Conservation (phyloP, 2,329 filamentous ascomycete species). For the Xylariaceae sp. region DNA sequence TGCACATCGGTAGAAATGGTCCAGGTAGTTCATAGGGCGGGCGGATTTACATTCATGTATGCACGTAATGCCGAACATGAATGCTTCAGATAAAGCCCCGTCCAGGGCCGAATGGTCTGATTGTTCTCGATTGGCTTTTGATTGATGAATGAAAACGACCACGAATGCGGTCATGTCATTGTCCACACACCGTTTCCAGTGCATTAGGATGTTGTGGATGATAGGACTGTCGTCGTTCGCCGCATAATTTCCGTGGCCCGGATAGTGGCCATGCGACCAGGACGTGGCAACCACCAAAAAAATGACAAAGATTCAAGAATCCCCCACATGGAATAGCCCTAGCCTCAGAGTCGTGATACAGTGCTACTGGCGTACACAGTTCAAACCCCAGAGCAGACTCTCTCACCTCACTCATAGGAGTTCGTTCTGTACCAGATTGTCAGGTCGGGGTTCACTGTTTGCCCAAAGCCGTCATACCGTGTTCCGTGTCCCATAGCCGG, state of each 20-base stretch:
- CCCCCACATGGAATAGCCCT: slow-evolving; percentile 8
- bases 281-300: slow-evolving; percentile 5
- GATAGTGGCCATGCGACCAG: slow-evolving; percentile 15
- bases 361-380: background rate
- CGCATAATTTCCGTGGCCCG: slow-evolving; percentile 15
- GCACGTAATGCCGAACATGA: slow-evolving; percentile 24
- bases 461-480: slow-evolving; percentile 4
- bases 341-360: background rate
- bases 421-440: slow-evolving; percentile 6
- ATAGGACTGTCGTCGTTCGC: slow-evolving; percentile 3
- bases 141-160: too few species aligned
- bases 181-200: too few species aligned
- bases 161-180: too few species aligned
- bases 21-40: slow-evolving; percentile 13
- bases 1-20: background rate
- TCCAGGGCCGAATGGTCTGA: background rate
- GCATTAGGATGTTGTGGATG: too few species aligned
- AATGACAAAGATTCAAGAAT: background rate
- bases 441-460: too few species aligned
- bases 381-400: background rate
- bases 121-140: too few species aligned
- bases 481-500: background rate
- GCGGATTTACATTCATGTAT: slow-evolving; percentile 13
- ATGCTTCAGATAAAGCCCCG: background rate
- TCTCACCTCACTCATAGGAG: slow-evolving; percentile 10